Percentiles rank a stretch among this genome's conserved stretches.
Evolutionary conservation across 2,329 filamentous ascomycete genomes (phyloP).

Genomic region (Geosmithia flava): DNA sequence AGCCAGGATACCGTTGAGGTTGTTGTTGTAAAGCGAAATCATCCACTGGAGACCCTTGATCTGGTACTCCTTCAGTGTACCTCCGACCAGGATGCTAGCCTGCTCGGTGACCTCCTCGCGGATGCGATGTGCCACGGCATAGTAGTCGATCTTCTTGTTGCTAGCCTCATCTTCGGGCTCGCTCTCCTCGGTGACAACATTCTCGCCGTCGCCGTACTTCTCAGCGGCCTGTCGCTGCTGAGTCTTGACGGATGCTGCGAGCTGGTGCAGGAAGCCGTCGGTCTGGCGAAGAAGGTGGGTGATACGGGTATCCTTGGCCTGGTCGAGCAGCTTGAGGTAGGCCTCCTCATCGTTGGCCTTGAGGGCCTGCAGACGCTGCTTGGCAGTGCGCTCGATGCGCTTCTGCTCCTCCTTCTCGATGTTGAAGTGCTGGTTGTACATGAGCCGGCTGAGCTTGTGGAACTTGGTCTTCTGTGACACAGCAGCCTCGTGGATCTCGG

Average conservation of each 20-base stretch:
- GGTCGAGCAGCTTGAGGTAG: conserved; percentile 92
- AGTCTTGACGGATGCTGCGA: conserved; percentile 85
- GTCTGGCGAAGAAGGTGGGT: conserved; percentile 94
- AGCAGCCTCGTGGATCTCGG: conserved; percentile 61
- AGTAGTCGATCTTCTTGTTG: conserved; percentile 88
- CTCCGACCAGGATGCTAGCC: conserved; percentile 78
- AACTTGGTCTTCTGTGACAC: conserved; percentile 58
- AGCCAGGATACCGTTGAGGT: conserved; percentile 94
- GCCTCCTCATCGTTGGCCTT: conserved; percentile 99
- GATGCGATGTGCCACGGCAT: conserved; percentile 90
- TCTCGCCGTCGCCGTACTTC: conserved; percentile 53
- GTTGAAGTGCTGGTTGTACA: conserved; percentile 82
- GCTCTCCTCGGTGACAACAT: conserved; percentile 48
- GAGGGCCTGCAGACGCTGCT: conserved; percentile 97
- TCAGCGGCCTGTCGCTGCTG: conserved; percentile 79
- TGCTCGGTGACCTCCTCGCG: conserved; percentile 84
- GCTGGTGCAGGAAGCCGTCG: conserved; percentile 91
- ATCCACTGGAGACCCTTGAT: conserved; percentile 99
- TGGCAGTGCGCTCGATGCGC: conserved; percentile 91
- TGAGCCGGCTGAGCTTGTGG: conserved; percentile 78
- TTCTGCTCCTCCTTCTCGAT: conserved; percentile 99
- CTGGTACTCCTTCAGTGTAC: conserved; percentile 93
- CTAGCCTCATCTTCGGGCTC: conserved; percentile 57
- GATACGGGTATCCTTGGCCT: conserved; percentile 98
- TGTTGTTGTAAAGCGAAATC: conserved; percentile 99